Conservation (phyloP, 139 green algal species). For the Edaphochlamys debaryana region DNA sequence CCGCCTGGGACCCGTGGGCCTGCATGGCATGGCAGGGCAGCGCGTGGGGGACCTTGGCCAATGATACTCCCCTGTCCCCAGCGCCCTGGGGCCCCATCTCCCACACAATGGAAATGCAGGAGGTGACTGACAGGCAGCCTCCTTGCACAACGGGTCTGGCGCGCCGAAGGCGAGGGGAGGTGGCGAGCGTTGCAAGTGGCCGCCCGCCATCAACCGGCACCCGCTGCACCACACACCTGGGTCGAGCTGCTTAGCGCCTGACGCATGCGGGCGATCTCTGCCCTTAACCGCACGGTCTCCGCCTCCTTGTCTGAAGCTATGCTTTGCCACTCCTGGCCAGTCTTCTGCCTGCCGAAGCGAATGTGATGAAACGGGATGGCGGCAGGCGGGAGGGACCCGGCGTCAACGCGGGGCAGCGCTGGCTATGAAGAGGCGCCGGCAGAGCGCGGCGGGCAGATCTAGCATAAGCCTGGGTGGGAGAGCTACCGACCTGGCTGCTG, state of each 20-base stretch:
- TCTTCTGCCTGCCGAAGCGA: constrained; percentile 39
- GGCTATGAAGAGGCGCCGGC: not conserved
- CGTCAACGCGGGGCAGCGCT: not conserved
- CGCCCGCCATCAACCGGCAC: not conserved
- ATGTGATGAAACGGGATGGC: too few species aligned
- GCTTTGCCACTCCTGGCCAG: constrained; percentile 21
- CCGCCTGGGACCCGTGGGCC: constrained; percentile 14
- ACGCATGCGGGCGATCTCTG: constrained; percentile 42
- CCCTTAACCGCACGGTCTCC: constrained; percentile 38
- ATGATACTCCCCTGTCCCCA: not conserved
- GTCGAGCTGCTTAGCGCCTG: constrained; percentile 27
- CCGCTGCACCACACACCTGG: not conserved
- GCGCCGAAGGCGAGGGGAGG: too few species aligned
- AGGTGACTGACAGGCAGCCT: not conserved
- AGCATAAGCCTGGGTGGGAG: not conserved
- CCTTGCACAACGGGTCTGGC: not conserved
- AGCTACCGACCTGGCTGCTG: constrained; percentile 1
- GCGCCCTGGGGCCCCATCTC: not conserved
- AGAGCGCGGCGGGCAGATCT: too few species aligned
- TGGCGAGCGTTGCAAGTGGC: not conserved
- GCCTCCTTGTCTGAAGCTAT: constrained; percentile 38
- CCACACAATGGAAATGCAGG: not conserved
- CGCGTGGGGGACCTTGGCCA: too few species aligned
- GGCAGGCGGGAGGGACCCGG: not conserved
- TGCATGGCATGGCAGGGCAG: not conserved